A percentile compares a stretch with the other conserved stretches of the same genome.
Conservation (phyloP, 192 early-diverging fungal genomes). For the Endogone sp. region DNA sequence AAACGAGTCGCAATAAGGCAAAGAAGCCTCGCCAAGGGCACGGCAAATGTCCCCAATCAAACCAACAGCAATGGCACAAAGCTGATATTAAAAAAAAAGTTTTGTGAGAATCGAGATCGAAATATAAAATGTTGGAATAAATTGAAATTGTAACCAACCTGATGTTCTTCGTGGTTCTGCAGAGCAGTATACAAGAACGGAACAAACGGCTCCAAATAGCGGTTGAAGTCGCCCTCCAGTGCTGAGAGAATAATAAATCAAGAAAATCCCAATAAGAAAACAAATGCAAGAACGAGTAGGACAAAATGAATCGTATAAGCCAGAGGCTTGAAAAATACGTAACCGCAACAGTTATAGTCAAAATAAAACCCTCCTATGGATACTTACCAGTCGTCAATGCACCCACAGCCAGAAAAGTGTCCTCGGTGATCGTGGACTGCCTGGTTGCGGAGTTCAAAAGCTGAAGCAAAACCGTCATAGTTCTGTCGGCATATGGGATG, state of each 20-base stretch:
- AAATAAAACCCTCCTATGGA: slow-evolving; percentile 12
- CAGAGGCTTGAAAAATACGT: slow-evolving; percentile 1
- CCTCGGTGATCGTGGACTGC: slow-evolving; percentile 81
- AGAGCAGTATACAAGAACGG: slow-evolving; percentile 79
- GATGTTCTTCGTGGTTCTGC: slow-evolving; percentile 87
- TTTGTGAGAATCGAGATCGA: too few relatives aligned
- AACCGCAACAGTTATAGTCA: background rate
- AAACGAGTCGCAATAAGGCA: slow-evolving; percentile 78
- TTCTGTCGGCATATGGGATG: slow-evolving; percentile 72
- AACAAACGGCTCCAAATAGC: slow-evolving; percentile 85
- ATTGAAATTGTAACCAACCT: slow-evolving; percentile 25
- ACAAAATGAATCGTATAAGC: background rate
- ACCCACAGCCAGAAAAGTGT: slow-evolving; percentile 89
- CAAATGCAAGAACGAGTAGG: background rate
- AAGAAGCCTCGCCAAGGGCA: slow-evolving; percentile 66
- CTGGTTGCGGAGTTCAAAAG: slow-evolving; percentile 70
- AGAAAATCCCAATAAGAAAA: slow-evolving; percentile 13
- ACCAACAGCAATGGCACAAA: slow-evolving; percentile 94
- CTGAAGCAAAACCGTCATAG: slow-evolving; percentile 85
- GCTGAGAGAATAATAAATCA: slow-evolving; percentile 33
- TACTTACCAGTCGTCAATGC: slow-evolving; percentile 67
- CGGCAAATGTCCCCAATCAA: slow-evolving; percentile 97
- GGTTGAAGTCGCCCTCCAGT: slow-evolving; percentile 79
- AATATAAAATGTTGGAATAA: too few relatives aligned
- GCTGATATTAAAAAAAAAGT: slow-evolving; percentile 73